Base-by-base conservation (phyloP, 2,329 filamentous ascomycete genomes). In the Aspergillus pseudoglaucus region DNA sequence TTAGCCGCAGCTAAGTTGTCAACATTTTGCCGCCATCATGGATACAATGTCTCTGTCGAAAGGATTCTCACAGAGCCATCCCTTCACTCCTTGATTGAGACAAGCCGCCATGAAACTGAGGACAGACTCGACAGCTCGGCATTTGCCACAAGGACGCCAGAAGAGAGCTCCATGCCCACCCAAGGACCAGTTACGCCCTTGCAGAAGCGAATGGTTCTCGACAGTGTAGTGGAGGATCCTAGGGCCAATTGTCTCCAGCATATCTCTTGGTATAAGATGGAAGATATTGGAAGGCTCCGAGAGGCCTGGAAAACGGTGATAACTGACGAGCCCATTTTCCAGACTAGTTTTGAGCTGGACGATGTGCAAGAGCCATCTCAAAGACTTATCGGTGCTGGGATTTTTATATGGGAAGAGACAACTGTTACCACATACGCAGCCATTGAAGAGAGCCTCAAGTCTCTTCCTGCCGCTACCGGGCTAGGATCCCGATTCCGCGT, bases 271-370 rank as follows among this genome's bases (percentile, higher is more conserved):
- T 23, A 42, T 35, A 14, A 51, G 44, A 49, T 50, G 5, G 18
- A 27, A 5, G n/a, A 59, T n/a, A 37, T 59, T 17, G 47, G 49
- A 9, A 38, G 10, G 2, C 32, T 63, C n/a, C 60, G 55, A 42
- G 42, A 51, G 9, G 62, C 61, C 4, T 65, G 63, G 63, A 47
- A 49, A 37, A 45, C 47, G 1, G 59, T 63, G 10, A 47, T 59
- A 23, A 47, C 54, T 15, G 45, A 45, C 6, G 62, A 65, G 48
- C 51, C 60, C 1, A 59, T 64, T 2, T 65, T 62, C 42, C 52
- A 51, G 10, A 56, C 50, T 12, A 39, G 39, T 15, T 55, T 54
- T 33, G 15, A 48, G 22, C 43, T 45, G 22, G 45, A 49, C 18
- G 46, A 47, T 33, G 4, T 5, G 9, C 37, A 39, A 18, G 17